Conservation (phyloP, 148 eudicot species). For the Heliamphora exappendiculata region DNA sequence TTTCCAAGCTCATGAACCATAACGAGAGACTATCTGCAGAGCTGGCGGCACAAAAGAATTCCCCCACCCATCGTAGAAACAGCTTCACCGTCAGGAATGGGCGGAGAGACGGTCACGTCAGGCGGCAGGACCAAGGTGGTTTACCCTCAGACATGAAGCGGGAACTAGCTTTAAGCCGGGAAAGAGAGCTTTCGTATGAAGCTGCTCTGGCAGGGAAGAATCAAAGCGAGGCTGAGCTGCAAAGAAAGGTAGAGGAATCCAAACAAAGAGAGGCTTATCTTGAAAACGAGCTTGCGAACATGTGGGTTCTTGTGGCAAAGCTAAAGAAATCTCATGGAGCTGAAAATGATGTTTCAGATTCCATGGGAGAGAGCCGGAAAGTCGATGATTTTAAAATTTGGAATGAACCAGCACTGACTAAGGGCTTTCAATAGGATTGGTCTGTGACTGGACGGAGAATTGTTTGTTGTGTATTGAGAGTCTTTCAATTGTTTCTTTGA, state of each 20-base stretch:
- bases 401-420: not conserved
- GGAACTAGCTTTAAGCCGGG: constrained; percentile 65
- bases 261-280: constrained; percentile 91
- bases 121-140: constrained; percentile 56
- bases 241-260: constrained; percentile 70
- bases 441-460: not conserved
- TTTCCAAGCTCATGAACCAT: constrained; percentile 85
- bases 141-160: constrained; percentile 53
- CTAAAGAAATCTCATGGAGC: constrained; percentile 74
- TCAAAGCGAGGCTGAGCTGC: constrained; percentile 62
- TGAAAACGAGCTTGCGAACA: constrained; percentile 92
- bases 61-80: constrained; percentile 50
- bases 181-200: constrained; percentile 71
- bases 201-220: constrained; percentile 68
- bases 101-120: constrained; percentile 46
- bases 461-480: constrained; percentile 1
- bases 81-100: constrained; percentile 49
- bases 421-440: constrained; percentile 5
- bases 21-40: constrained; percentile 73
- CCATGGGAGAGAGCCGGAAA: constrained; percentile 25
- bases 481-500: not conserved
- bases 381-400: constrained; percentile 19
- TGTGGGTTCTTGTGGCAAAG: constrained; percentile 97
- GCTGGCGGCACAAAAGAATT: constrained; percentile 55
- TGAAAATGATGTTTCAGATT: constrained; percentile 45